These are phyloP conservation scores for Acaromyces ingoldii DNA, from an alignment of 1,284 basidiomycete species.

Conservation along the genomic window DNA sequence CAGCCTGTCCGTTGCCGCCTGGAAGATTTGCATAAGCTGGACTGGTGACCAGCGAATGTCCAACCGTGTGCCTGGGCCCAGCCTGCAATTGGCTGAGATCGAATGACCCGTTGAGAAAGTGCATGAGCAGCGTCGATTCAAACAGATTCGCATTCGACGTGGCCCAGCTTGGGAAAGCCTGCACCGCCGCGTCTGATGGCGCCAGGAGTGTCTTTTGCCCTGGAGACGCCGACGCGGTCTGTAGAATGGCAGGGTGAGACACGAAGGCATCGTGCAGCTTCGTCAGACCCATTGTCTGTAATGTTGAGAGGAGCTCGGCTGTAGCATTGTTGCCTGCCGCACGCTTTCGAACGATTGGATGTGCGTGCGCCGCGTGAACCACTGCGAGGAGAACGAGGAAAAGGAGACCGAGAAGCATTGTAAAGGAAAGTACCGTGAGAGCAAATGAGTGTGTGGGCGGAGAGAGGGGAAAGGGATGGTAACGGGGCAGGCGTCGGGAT, in stretches of 20 bases:
- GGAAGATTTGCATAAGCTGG: conserved; percentile 19
- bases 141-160: conserved; percentile 24
- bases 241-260: background rate
- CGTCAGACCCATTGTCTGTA: no score
- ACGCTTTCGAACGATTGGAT: no score
- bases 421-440: no score
- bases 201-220: conserved; percentile 16
- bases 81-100: conserved; percentile 16
- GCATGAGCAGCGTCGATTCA: conserved; percentile 29
- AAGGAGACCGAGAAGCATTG: no score
- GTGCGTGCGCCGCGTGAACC: no score
- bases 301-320: no score
- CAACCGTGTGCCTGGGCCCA: conserved; percentile 28
- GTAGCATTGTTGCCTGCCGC: no score
- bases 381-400: no score
- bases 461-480: no score
- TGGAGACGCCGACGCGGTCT: background rate
- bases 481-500: no score
- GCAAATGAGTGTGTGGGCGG: no score
- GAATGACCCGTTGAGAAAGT: conserved; percentile 26
- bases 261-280: background rate
- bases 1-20: conserved; percentile 33
- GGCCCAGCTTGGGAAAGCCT: conserved; percentile 21
- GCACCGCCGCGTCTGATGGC: conserved; percentile 25
- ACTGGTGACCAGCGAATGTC: conserved; percentile 26